Conservation (phyloP, 371 early-diverging fungal species). For the Apophysomyces sp. region DNA sequence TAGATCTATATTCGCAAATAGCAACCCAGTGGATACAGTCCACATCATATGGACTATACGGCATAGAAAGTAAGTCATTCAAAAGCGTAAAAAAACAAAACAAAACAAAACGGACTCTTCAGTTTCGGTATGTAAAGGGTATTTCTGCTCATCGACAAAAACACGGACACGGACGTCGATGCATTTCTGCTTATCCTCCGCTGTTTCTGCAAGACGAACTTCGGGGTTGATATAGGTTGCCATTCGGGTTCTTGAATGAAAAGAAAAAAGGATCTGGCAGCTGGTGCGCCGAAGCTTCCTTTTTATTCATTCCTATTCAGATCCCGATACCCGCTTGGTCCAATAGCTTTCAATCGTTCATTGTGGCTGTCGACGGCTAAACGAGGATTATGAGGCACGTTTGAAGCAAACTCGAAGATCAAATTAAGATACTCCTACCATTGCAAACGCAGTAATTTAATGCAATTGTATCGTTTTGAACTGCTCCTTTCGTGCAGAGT, state of each 20-base stretch:
- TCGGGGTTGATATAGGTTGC: neutral
- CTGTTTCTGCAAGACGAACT: neutral
- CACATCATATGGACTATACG: slow-evolving; percentile 20
- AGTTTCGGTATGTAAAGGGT: slow-evolving; percentile 25
- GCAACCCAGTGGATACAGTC: slow-evolving; percentile 33
- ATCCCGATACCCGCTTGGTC: neutral
- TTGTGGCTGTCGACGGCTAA: neutral
- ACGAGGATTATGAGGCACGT: no score
- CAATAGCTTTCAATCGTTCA: neutral
- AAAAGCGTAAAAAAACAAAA: neutral
- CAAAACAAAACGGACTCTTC: slow-evolving; percentile 30
- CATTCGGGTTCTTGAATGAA: no score
- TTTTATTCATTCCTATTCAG: neutral
- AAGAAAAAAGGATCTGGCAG: neutral
- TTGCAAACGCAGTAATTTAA: no score
- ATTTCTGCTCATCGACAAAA: slow-evolving; percentile 42
- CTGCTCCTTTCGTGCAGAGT: no score
- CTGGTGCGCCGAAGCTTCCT: no score
- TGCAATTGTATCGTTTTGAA: no score
- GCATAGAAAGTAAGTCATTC: neutral
- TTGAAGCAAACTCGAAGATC: no score
- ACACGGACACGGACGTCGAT: slow-evolving; percentile 32
- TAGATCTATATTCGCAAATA: slow-evolving; percentile 15
- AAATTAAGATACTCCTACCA: no score
- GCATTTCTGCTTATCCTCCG: slow-evolving; percentile 21